These are phyloP conservation scores for Trichomonas tenax DNA, from an alignment of 208 protist genomes.

Conservation along the genomic window DNA sequence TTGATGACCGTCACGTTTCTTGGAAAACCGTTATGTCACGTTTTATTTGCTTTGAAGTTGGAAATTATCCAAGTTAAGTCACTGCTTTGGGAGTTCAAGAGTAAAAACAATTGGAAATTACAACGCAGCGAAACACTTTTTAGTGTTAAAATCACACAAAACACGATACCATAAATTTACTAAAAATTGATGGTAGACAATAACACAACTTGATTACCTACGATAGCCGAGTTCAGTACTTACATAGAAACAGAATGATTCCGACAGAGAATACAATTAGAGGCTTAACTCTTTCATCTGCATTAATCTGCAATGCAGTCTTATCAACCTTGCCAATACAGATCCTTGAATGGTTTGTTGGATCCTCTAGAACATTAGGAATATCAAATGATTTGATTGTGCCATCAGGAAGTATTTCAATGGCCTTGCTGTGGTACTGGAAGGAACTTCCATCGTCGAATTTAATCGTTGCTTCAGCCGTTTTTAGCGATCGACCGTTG, in stretches of 20 bases:
- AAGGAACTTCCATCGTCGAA: neutral
- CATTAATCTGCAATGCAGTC: neutral
- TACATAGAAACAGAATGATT: neutral
- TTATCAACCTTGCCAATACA: neutral
- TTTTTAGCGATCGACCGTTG: neutral
- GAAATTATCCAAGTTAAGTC: no score
- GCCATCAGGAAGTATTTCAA: neutral
- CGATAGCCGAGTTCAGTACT: neutral
- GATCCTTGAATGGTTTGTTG: neutral
- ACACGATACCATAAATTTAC: no score
- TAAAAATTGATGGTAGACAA: no score
- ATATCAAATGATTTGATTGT: neutral
- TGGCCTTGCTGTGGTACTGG: neutral
- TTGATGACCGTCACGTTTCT: no score
- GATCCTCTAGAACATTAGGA: neutral
- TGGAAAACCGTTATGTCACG: no score
- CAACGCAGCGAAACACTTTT: no score
- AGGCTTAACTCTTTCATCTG: neutral
- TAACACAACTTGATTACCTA: no score
- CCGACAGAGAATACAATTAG: neutral
- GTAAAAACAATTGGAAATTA: no score
- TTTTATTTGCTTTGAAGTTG: no score
- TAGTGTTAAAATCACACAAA: no score
- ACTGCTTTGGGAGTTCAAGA: no score
- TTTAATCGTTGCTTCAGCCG: neutral